Conservation (phyloP, 345 rosid genomes). For the Lumnitzera racemosa region DNA sequence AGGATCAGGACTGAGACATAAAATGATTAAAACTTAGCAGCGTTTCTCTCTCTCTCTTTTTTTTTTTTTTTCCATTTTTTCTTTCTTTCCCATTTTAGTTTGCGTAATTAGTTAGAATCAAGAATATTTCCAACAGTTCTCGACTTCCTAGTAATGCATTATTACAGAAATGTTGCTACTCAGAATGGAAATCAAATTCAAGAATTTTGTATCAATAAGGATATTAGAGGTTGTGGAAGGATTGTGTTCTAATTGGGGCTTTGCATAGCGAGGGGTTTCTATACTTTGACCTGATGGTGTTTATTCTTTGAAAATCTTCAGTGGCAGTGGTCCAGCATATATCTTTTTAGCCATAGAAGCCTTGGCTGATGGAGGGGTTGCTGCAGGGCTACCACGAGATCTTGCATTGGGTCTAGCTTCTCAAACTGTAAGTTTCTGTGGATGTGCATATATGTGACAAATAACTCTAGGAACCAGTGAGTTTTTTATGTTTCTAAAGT, state of each 20-base stretch:
- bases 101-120: too few relatives aligned
- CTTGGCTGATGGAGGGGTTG: constrained; percentile 94
- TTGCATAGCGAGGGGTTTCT: background rate
- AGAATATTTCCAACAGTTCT: background rate
- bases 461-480: too few relatives aligned
- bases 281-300: background rate
- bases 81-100: too few relatives aligned
- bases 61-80: too few relatives aligned
- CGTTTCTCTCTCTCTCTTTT: too few relatives aligned
- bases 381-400: constrained; percentile 92
- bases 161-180: background rate
- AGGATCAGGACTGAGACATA: background rate
- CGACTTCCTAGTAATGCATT: background rate
- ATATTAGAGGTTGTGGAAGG: too few relatives aligned
- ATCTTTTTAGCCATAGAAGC: constrained; percentile 88
- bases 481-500: too few relatives aligned
- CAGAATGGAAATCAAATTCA: too few relatives aligned
- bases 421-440: constrained; percentile 54
- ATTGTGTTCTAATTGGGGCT: too few relatives aligned
- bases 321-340: constrained; percentile 96
- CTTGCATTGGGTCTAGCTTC: constrained; percentile 81
- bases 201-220: too few relatives aligned
- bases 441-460: background rate
- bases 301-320: constrained; percentile 21
- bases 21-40: background rate